Evolutionary conservation across 257 asterid species (phyloP).

Genomic region (Ligustrum vulgare): DNA sequence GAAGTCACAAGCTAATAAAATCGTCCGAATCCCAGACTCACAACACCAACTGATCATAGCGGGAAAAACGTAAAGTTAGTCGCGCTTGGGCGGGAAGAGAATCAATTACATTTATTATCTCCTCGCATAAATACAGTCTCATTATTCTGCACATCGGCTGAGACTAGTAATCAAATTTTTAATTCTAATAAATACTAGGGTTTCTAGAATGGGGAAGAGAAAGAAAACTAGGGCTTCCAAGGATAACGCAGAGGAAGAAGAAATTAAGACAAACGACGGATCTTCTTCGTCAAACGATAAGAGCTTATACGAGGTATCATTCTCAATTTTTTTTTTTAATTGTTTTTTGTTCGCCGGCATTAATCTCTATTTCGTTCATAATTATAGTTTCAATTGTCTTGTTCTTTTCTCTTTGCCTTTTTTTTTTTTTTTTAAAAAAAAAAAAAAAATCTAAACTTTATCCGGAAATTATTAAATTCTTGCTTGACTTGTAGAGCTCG

Average conservation of each 20-base stretch:
- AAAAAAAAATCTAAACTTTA: no score
- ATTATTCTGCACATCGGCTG: background rate
- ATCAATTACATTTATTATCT: background rate
- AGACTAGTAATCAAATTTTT: background rate
- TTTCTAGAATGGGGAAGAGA: slow-evolving; percentile 58
- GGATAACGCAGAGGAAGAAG: slow-evolving; percentile 52
- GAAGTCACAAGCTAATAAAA: no score
- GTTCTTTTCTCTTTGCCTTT: background rate
- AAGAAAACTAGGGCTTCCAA: slow-evolving; percentile 66
- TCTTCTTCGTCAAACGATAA: slow-evolving; percentile 53
- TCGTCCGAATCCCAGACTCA: background rate
- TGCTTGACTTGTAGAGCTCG: background rate
- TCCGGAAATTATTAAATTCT: background rate
- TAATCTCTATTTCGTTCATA: background rate
- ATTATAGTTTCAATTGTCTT: background rate
- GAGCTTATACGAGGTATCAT: slow-evolving; percentile 72
- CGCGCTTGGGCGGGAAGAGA: background rate
- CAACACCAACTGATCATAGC: background rate
- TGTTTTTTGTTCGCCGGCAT: background rate
- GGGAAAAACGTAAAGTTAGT: background rate
- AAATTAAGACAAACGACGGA: slow-evolving; percentile 32
- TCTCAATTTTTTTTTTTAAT: background rate
- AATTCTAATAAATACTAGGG: slow-evolving; percentile 17
- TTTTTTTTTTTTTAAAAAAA: no score
- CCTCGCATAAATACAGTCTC: background rate